Percentiles rank a stretch among this genome's conserved stretches.
Evolutionary conservation across 768 basidiomycete species (phyloP).

Genomic region (Tulasnella sp.): DNA sequence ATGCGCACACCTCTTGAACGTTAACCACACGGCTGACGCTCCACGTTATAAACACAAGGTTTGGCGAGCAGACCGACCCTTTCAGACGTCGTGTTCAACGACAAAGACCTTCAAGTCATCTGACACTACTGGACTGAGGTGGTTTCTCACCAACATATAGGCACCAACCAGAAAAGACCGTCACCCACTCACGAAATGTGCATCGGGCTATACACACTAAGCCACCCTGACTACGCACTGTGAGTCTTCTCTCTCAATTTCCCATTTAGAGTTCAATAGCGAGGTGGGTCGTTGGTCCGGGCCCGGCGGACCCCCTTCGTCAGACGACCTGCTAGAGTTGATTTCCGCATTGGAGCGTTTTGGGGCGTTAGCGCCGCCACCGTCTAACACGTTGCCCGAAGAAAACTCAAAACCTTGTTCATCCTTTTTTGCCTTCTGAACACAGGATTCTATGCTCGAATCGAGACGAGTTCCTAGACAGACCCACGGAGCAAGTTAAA

Average conservation of each 20-base stretch:
- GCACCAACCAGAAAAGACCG: not conserved
- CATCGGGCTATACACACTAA: conserved; percentile 24
- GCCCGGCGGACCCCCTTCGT: conserved; percentile 5
- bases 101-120: not conserved
- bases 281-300: not conserved
- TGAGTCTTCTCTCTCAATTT: conserved; percentile 15
- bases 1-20: not conserved
- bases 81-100: not conserved
- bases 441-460: conserved; percentile 28
- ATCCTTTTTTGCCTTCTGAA: not conserved
- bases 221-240: conserved; percentile 25
- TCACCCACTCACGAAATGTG: conserved; percentile 17
- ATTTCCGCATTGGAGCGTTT: not conserved
- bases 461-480: conserved; percentile 26
- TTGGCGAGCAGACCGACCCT: not conserved
- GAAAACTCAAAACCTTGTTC: conserved; percentile 7
- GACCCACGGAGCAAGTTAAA: conserved; percentile 19
- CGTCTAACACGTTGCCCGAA: conserved; percentile 1
- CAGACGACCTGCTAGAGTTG: conserved; percentile 3
- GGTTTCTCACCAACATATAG: not conserved
- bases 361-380: not conserved
- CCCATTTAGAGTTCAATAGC: conserved; percentile 2
- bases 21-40: not conserved
- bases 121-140: not conserved
- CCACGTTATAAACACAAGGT: not conserved